Conservation (phyloP, 768 basidiomycete species). For the Chalciporus sphaerocephalus region DNA sequence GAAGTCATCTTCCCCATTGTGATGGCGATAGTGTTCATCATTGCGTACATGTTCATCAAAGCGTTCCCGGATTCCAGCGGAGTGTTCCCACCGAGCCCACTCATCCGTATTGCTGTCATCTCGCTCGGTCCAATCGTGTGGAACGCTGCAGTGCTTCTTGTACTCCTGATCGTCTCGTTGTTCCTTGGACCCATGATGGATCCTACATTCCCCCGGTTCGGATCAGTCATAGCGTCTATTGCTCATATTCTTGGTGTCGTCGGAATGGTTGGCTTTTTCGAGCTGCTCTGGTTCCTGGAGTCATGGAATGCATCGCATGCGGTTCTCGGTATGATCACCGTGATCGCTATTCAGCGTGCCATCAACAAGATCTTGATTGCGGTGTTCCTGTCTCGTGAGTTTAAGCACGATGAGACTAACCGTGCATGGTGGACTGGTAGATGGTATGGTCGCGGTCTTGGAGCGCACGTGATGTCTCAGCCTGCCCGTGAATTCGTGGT, state of each 20-base stretch:
- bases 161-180: slow-evolving; percentile 86
- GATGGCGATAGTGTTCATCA: slow-evolving; percentile 81
- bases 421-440: slow-evolving; percentile 98
- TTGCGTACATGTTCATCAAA: slow-evolving; percentile 91
- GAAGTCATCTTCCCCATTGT: slow-evolving; percentile 83
- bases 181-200: slow-evolving; percentile 92
- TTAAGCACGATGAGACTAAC: slow-evolving; percentile 99
- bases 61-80: slow-evolving; percentile 69
- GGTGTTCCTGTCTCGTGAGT: slow-evolving; percentile 92
- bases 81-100: slow-evolving; percentile 67
- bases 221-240: slow-evolving; percentile 86
- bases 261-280: slow-evolving; percentile 92
- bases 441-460: slow-evolving; percentile 95
- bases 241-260: slow-evolving; percentile 79
- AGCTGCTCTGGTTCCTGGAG: slow-evolving; percentile 96
- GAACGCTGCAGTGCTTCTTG: slow-evolving; percentile 84
- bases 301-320: slow-evolving; percentile 89
- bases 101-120: slow-evolving; percentile 91
- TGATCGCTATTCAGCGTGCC: slow-evolving; percentile 88
- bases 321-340: slow-evolving; percentile 87
- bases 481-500: slow-evolving; percentile 96
- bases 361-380: slow-evolving; percentile 92
- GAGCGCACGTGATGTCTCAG: slow-evolving; percentile 90
- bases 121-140: slow-evolving; percentile 93
- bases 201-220: slow-evolving; percentile 81